Evolutionary conservation across 1,139 yeast species (phyloP), one percentile per base, ranked within the genome.

Genomic region (Meyerozyma smithsonii): DNA sequence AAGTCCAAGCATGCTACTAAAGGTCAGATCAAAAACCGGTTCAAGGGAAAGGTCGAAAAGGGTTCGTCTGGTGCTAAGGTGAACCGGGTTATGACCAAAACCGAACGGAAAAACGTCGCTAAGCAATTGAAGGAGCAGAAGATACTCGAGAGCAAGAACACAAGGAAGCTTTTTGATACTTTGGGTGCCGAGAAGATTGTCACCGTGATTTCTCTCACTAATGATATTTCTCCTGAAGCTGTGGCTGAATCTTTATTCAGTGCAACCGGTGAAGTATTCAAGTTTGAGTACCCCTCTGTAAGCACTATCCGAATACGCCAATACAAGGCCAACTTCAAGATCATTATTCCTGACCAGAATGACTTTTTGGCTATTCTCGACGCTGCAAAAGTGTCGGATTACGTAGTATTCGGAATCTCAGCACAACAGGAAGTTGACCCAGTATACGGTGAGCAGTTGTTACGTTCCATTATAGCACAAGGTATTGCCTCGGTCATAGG

Each of bases 1-100:
- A 92, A 92, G 59, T 80, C 95, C 6, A 84, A 81, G 56, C 97
- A 92, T 68, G 79, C 96, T 16, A 78, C 95, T n/a, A 92, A 92
- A 58, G 87, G 96, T 42, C 80, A 89, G 40, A 61, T 89, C 54
- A 90, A 88, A 59, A 84, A 86, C 47, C 72, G 77, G 44, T 71
- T 69, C 51, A 90, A 90, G 60, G 97, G 97, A 46, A 89, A 88
- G 61, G 88, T 92, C 28, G 97, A 90, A 56, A 85, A 83, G 54
- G 38, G 48, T 11, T 41, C 30, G 19, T 63, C 68, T 16, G 41
- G 50, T 4, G 44, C 54, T 12, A 60, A 64, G 2, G 56, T 64
- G 32, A 62, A 64, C 34, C 78, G 66, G 54, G 71, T 62, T 37
- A 61, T 75, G 40, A 69, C 83, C 32, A 90, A 87, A 57, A 55